Evolutionary conservation across 164 flowering plant species (phyloP).

Genomic region (Tetrastigma voinierianum): DNA sequence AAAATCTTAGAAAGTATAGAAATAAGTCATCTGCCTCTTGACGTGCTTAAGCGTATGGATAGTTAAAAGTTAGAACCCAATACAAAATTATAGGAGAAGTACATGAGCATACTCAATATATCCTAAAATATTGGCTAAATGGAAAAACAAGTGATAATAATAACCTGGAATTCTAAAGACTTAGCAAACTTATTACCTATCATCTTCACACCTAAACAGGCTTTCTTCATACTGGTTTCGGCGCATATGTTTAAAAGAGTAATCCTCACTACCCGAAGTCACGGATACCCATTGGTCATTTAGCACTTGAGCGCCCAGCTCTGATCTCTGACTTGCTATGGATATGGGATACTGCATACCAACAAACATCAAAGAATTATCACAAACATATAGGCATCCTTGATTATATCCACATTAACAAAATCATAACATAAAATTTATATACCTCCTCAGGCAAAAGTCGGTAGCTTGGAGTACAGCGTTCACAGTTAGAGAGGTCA

Average conservation of each 20-base stretch:
- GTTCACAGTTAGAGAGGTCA: slow-evolving; percentile 60
- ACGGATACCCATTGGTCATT: slow-evolving; percentile 84
- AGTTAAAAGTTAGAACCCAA: no score
- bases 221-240: slow-evolving; percentile 77
- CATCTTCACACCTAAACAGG: slow-evolving; percentile 78
- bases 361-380: slow-evolving; percentile 4
- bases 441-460: slow-evolving; percentile 71
- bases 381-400: neutral
- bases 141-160: neutral
- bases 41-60: no score
- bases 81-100: no score
- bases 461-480: slow-evolving; percentile 74
- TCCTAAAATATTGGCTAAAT: no score
- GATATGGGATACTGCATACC: slow-evolving; percentile 61
- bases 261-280: slow-evolving; percentile 81
- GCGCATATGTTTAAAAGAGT: slow-evolving; percentile 79
- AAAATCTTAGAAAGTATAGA: no score
- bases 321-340: slow-evolving; percentile 62
- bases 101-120: no score
- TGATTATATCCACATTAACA: neutral
- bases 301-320: slow-evolving; percentile 60
- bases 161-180: neutral
- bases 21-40: no score
- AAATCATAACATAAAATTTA: neutral
- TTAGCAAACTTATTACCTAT: slow-evolving; percentile 39